Evolutionary conservation across 1,284 basidiomycete species (phyloP).

Genomic region (Ceraceosorus guamensis): DNA sequence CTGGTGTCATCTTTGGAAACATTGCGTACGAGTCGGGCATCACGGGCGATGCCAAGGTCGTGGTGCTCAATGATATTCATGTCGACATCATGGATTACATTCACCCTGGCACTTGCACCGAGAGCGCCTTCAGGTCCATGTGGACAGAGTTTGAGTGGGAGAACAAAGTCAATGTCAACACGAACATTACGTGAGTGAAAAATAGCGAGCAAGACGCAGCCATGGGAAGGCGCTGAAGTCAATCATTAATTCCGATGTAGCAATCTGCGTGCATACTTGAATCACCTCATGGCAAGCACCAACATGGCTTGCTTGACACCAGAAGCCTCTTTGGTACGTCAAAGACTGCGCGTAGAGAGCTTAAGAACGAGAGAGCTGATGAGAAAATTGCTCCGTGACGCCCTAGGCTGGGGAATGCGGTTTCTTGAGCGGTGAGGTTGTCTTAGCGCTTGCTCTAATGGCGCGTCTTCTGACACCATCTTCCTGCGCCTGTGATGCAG

Average conservation of each 20-base stretch:
- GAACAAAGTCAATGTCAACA: slow-evolving; percentile 89
- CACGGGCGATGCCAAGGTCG: slow-evolving; percentile 59
- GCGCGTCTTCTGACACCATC: too few species aligned
- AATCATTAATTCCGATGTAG: slow-evolving; percentile 49
- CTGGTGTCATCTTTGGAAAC: slow-evolving; percentile 95
- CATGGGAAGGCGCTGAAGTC: not conserved
- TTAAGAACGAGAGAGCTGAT: too few species aligned
- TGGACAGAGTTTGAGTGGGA: slow-evolving; percentile 99
- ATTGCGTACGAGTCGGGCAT: slow-evolving; percentile 73
- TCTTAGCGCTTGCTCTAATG: too few species aligned
- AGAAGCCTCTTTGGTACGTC: slow-evolving; percentile 76
- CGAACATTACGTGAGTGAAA: slow-evolving; percentile 62
- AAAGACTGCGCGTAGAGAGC: too few species aligned
- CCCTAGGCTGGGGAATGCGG: slow-evolving; percentile 88
- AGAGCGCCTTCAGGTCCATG: slow-evolving; percentile 77
- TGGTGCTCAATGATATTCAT: slow-evolving; percentile 90
- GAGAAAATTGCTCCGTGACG: too few species aligned
- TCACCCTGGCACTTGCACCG: slow-evolving; percentile 90
- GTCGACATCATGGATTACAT: slow-evolving; percentile 99
- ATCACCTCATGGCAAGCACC: slow-evolving; percentile 73
- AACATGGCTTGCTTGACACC: slow-evolving; percentile 97
- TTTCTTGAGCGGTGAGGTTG: too few species aligned
- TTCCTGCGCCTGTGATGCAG: too few species aligned
- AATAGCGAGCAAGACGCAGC: too few species aligned
- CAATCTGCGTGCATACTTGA: slow-evolving; percentile 72